A percentile compares a stretch with the other conserved stretches of the same genome.
These are phyloP conservation scores for Parietaria judaica DNA, from an alignment of 306 rosid genomes.

Conservation along the genomic window DNA sequence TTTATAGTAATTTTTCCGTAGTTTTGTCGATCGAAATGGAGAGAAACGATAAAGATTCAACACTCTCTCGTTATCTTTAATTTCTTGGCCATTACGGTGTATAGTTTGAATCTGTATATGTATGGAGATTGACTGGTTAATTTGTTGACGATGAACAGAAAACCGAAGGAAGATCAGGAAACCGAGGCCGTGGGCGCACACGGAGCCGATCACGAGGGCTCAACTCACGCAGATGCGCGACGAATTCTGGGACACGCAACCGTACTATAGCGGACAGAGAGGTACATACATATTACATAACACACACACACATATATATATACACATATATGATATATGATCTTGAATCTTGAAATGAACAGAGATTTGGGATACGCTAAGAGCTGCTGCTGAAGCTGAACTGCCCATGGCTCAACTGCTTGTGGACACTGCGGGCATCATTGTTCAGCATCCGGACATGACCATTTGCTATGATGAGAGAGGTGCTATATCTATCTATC, in stretches of 20 bases:
- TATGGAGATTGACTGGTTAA: too few relatives aligned
- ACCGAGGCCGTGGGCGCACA: conserved; percentile 25
- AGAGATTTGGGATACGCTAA: conserved; percentile 17
- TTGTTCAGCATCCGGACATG: conserved; percentile 6
- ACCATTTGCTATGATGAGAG: conserved; percentile 14
- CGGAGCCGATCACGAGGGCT: conserved; percentile 19
- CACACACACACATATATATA: too few relatives aligned
- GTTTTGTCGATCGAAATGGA: too few relatives aligned
- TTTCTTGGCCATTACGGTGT: too few relatives aligned
- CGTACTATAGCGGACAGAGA: conserved; percentile 22
- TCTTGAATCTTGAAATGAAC: neutral
- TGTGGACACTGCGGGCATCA: conserved; percentile 15
- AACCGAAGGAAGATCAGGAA: conserved; percentile 10
- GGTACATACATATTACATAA: conserved; percentile 4
- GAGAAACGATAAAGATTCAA: too few relatives aligned
- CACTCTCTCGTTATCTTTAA: too few relatives aligned
- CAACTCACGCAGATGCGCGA: conserved; percentile 23
- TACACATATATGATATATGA: too few relatives aligned
- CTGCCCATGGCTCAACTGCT: conserved; percentile 5
- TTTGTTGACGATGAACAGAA: neutral
- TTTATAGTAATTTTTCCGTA: too few relatives aligned
- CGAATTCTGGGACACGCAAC: conserved; percentile 30
- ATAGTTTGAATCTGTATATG: too few relatives aligned
- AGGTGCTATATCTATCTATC: neutral
- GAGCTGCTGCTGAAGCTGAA: conserved; percentile 18